Percentiles rank a stretch among this genome's conserved stretches.
Evolutionary conservation across 495 filamentous ascomycete genomes (phyloP).

Genomic region (Talaromyces proteolyticus): DNA sequence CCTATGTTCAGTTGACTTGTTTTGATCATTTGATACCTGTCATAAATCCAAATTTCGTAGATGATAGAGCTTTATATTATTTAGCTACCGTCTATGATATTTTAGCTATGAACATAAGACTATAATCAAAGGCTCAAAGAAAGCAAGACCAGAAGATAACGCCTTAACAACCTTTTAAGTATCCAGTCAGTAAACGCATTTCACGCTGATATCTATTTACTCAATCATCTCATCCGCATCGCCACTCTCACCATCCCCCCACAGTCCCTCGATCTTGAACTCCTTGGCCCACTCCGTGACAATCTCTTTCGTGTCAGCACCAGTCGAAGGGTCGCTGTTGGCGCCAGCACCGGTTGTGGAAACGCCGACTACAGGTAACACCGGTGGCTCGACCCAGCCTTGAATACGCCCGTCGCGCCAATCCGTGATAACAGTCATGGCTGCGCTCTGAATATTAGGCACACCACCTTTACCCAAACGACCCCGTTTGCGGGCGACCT

Average conservation of each 20-base stretch:
- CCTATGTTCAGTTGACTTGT: too few species aligned
- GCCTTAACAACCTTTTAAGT: background rate
- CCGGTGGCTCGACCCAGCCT: slow-evolving; percentile 80
- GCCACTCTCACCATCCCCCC: slow-evolving; percentile 56
- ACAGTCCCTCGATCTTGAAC: slow-evolving; percentile 93
- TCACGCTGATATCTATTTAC: slow-evolving; percentile 13
- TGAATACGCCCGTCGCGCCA: slow-evolving; percentile 95
- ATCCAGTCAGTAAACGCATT: background rate
- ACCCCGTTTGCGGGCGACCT: slow-evolving; percentile 89
- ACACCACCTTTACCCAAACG: slow-evolving; percentile 84
- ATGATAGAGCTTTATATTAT: too few species aligned
- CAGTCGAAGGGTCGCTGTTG: slow-evolving; percentile 18
- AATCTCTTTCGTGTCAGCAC: slow-evolving; percentile 71
- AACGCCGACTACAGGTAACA: slow-evolving; percentile 42
- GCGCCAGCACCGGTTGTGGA: slow-evolving; percentile 22
- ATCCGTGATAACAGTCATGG: slow-evolving; percentile 88
- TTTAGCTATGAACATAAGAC: too few species aligned
- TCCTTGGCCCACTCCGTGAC: slow-evolving; percentile 92
- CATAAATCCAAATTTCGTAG: too few species aligned
- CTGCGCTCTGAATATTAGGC: slow-evolving; percentile 81
- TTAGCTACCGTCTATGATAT: too few species aligned
- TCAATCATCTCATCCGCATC: slow-evolving; percentile 41
- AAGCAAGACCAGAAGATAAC: background rate
- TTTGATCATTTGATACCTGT: too few species aligned
- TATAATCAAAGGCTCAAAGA: background rate